Conservation (phyloP, 257 asterid species). For the Solanum neorickii region DNA sequence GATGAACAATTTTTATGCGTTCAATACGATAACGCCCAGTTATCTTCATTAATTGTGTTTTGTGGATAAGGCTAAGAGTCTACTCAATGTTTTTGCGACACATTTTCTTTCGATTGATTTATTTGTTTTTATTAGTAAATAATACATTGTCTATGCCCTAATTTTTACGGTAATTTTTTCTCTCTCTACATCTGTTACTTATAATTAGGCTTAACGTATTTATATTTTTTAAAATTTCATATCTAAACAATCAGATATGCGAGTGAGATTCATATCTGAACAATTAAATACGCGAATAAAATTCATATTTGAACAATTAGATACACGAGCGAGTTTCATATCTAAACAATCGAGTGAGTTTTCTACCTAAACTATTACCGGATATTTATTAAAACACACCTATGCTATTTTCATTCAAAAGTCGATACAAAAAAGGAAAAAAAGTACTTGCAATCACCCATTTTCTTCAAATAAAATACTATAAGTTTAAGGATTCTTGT, state of each 20-base stretch:
- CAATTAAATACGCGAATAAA: too few relatives aligned
- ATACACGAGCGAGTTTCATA: neutral
- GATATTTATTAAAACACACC: neutral
- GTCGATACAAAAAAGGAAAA: neutral
- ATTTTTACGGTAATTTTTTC: neutral
- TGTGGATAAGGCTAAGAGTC: neutral
- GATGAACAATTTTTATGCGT: neutral
- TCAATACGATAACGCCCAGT: neutral
- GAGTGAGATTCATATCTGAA: neutral
- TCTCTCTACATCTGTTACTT: neutral
- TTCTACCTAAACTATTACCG: too few relatives aligned
- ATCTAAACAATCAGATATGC: too few relatives aligned
- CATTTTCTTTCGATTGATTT: neutral
- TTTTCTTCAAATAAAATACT: neutral
- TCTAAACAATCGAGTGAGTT: neutral
- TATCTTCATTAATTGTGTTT: neutral
- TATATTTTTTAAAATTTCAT: neutral
- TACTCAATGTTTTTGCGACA: neutral
- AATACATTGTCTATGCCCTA: neutral
- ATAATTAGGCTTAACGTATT: neutral
- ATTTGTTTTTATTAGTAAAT: neutral
- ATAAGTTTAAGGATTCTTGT: neutral
- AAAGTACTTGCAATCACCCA: neutral
- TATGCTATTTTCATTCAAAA: neutral
- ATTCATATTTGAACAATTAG: neutral